Percentiles rank a stretch among this genome's conserved stretches.
These are phyloP conservation scores for Citrullus mucosospermus DNA, from an alignment of 306 rosid genomes.

Conservation along the genomic window DNA sequence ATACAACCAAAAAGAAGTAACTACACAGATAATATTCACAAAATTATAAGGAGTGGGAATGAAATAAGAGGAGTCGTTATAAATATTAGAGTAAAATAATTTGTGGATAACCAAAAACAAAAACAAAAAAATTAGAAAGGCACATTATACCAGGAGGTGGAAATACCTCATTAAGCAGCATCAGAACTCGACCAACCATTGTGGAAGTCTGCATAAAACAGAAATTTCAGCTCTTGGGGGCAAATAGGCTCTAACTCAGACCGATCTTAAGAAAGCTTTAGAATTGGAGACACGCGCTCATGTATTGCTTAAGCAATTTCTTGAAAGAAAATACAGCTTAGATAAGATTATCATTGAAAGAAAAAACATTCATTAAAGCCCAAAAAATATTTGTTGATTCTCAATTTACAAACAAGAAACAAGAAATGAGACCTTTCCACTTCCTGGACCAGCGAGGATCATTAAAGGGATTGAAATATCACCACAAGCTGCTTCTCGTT, in stretches of 20 bases:
- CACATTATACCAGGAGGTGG: not conserved
- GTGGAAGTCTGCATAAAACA: constrained; percentile 68
- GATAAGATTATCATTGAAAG: not conserved
- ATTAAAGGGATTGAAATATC: constrained; percentile 68
- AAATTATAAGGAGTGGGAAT: too few relatives aligned
- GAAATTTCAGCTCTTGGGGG: constrained; percentile 16
- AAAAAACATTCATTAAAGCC: not conserved
- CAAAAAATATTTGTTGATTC: not conserved
- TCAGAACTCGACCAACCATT: constrained; percentile 86
- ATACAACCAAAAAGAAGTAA: constrained; percentile 11
- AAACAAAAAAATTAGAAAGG: constrained; percentile 3
- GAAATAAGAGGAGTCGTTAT: not conserved
- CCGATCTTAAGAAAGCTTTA: not conserved
- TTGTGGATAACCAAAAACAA: not conserved
- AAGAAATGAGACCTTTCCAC: constrained; percentile 63
- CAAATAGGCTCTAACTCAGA: not conserved
- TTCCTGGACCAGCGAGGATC: constrained; percentile 95
- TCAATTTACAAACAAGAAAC: not conserved
- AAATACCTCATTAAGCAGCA: constrained; percentile 77
- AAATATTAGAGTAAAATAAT: not conserved
- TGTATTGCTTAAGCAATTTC: not conserved
- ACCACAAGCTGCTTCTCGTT: constrained; percentile 77
- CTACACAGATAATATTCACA: not conserved
- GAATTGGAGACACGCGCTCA: not conserved
- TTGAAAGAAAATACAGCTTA: not conserved